These are phyloP conservation scores for Hypomyces perniciosus DNA, from an alignment of 2,329 filamentous ascomycete species.

Conservation along the genomic window DNA sequence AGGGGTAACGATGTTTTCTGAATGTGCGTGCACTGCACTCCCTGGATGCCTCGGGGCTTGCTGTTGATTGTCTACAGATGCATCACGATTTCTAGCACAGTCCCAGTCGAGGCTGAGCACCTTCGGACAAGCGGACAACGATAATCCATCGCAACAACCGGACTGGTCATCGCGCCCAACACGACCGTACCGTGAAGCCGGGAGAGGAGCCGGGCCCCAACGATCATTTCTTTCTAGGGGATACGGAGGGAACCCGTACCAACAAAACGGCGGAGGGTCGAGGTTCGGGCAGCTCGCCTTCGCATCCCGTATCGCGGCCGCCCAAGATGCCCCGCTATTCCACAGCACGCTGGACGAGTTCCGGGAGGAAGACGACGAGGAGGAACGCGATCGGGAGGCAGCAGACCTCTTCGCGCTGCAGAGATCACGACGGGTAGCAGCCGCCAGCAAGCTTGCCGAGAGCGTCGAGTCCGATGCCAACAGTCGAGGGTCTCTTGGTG, in stretches of 20 bases:
- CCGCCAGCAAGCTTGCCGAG: constrained; percentile 74
- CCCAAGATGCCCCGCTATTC: constrained; percentile 84
- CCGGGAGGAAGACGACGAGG: constrained; percentile 86
- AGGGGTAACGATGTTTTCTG: constrained; percentile 51
- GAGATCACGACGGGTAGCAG: constrained; percentile 81
- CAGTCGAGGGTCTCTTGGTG: constrained; percentile 32
- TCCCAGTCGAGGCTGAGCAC: constrained; percentile 84
- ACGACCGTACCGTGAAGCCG: constrained; percentile 27
- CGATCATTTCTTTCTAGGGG: constrained; percentile 41
- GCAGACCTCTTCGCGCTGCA: constrained; percentile 93
- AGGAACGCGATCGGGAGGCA: constrained; percentile 82
- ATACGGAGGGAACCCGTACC: constrained; percentile 69
- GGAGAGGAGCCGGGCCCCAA: constrained; percentile 24
- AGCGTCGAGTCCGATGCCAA: constrained; percentile 70
- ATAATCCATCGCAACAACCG: constrained; percentile 23
- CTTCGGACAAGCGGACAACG: constrained; percentile 55
- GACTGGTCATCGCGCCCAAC: constrained; percentile 32
- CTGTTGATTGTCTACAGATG: constrained; percentile 57
- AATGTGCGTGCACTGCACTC: constrained; percentile 59
- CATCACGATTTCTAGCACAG: constrained; percentile 92
- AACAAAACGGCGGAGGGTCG: constrained; percentile 64
- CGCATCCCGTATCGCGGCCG: constrained; percentile 64
- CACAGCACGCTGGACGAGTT: constrained; percentile 88
- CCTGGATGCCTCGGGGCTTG: not conserved
- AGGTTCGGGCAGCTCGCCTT: constrained; percentile 70